A percentile compares a stretch with the other conserved stretches of the same genome.
These are phyloP conservation scores for Lizonia empirigonia DNA, from an alignment of 2,329 filamentous ascomycete genomes.

Conservation along the genomic window DNA sequence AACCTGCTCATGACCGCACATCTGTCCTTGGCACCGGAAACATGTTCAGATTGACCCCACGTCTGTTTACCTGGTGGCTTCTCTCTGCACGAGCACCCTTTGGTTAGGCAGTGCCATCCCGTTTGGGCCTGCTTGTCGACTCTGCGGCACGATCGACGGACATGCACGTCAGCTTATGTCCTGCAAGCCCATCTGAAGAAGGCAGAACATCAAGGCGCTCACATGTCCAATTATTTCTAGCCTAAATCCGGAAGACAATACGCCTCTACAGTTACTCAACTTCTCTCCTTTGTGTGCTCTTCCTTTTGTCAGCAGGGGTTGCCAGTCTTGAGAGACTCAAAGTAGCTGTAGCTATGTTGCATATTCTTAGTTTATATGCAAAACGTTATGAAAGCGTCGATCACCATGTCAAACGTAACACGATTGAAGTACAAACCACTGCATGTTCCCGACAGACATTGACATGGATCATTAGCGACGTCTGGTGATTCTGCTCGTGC, in stretches of 20 bases:
- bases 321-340: neutral
- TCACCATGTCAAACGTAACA: neutral
- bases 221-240: neutral
- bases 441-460: neutral
- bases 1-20: neutral
- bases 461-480: neutral
- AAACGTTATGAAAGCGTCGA: neutral
- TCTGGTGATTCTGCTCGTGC: neutral
- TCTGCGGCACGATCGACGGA: neutral
- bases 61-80: neutral
- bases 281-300: neutral
- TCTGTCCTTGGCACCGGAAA: neutral
- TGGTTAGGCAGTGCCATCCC: neutral
- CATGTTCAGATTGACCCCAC: neutral
- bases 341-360: neutral
- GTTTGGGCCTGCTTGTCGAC: neutral
- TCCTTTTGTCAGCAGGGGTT: neutral
- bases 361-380: neutral
- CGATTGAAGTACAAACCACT: slow-evolving; percentile 7
- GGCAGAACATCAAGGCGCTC: neutral
- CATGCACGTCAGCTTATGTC: neutral
- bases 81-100: neutral
- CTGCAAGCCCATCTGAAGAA: neutral
- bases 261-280: neutral
- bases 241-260: neutral